Conservation (phyloP, 2,329 filamentous ascomycete genomes). For the Hansfordia pulvinata region DNA sequence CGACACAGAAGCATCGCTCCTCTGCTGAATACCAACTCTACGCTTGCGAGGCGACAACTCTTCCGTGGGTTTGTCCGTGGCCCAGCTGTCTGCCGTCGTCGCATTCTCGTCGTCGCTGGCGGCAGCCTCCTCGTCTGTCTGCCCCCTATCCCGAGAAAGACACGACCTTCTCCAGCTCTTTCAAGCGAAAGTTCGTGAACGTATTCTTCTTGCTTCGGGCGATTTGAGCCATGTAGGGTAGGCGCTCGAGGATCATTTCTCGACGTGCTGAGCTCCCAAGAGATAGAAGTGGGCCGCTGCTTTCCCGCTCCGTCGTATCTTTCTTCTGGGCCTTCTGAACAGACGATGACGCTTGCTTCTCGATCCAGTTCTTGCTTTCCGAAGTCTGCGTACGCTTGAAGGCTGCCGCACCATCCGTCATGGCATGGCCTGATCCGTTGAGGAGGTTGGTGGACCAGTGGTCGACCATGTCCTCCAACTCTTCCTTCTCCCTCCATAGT, state of each 20-base stretch:
- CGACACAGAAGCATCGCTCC: constrained; percentile 10
- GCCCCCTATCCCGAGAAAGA: constrained; percentile 46
- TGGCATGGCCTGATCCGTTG: constrained; percentile 26
- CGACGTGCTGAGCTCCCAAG: constrained; percentile 53
- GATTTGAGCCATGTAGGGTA: constrained; percentile 75
- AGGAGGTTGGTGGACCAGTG: constrained; percentile 51
- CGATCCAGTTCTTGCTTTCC: constrained; percentile 11
- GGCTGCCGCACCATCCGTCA: constrained; percentile 31
- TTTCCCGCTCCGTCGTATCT: constrained; percentile 6
- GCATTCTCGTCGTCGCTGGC: constrained; percentile 24
- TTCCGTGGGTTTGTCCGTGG: constrained; percentile 47
- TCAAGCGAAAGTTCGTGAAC: constrained; percentile 23
- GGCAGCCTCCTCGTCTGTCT: constrained; percentile 16
- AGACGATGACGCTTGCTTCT: constrained; percentile 6
- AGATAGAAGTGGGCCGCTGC: constrained; percentile 30
- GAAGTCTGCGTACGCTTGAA: constrained; percentile 29
- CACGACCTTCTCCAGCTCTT: constrained; percentile 55
- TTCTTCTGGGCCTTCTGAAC: too few species aligned
- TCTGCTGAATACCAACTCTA: constrained; percentile 20
- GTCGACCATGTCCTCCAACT: constrained; percentile 62
- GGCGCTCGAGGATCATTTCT: constrained; percentile 69
- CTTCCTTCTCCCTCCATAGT: constrained; percentile 72
- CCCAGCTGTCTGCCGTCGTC: constrained; percentile 36
- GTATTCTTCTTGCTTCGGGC: constrained; percentile 25
- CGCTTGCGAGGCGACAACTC: constrained; percentile 36